Percentiles rank a stretch among this genome's conserved stretches.
phyloP scores from a whole-genome alignment of 805 yeast species.

The Kazachstania bromeliacearum region DNA sequence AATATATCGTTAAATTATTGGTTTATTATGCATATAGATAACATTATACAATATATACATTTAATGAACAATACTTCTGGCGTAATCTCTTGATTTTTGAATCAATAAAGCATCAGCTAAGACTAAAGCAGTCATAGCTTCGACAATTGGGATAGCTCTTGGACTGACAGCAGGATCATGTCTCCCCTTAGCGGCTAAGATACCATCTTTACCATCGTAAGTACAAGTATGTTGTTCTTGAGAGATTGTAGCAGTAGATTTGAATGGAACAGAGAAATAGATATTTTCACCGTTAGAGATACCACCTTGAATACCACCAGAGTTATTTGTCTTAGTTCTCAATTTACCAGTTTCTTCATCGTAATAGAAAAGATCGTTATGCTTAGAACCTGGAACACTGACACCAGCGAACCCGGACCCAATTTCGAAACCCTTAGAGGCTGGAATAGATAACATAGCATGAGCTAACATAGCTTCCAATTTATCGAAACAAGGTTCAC shows the following conservation, averaged over 20 bases:
- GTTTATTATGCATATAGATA: too few species aligned
- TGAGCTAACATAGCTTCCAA: conserved; percentile 92
- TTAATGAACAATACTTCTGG: conserved; percentile 29
- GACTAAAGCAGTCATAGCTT: conserved; percentile 95
- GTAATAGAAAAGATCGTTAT: conserved; percentile 76
- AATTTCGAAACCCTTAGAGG: conserved; percentile 95
- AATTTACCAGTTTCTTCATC: conserved; percentile 53
- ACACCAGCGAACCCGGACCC: conserved; percentile 96
- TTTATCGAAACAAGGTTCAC: conserved; percentile 97
- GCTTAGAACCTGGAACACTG: conserved; percentile 81
- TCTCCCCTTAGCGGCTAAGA: conserved; percentile 91
- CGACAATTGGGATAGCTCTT: conserved; percentile 96
- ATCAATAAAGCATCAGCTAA: conserved; percentile 77
- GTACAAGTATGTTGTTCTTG: conserved; percentile 85
- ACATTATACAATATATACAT: background rate
- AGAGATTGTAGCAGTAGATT: conserved; percentile 95
- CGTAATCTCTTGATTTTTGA: conserved; percentile 74
- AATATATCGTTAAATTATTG: too few species aligned
- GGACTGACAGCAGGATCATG: conserved; percentile 98
- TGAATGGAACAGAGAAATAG: conserved; percentile 91
- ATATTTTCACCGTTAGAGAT: conserved; percentile 93
- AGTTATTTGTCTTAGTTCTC: conserved; percentile 81
- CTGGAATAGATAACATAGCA: conserved; percentile 96
- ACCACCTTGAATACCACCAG: conserved; percentile 98
- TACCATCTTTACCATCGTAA: conserved; percentile 82